Evolutionary conservation across 208 protist genomes (phyloP), one percentile per base, ranked within the genome.

Genomic region (Endotrypanum monterogeii): DNA sequence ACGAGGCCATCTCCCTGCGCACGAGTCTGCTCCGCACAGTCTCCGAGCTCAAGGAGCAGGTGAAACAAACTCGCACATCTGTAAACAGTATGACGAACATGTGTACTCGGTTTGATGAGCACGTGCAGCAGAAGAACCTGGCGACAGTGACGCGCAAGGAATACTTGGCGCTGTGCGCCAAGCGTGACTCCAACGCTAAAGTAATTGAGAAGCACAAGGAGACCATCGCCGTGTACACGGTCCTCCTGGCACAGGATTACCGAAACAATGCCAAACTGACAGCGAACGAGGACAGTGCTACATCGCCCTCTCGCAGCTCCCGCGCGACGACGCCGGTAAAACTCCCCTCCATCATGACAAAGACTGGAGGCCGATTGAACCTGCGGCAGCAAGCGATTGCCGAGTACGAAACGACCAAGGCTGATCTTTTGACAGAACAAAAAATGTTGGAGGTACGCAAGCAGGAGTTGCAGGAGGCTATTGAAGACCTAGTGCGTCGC

Each of bases 1-100:
- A 88, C 46, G 92, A 96, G 30, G 84, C 79, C 32, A 84, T 93
- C 56, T 96, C 94, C 77, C 83, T 71, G 69, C 88, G 79, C 63
- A 78, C 80, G 12, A 71, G 67, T 16, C 72, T 93, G 51, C 78
- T 92, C 41, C 70, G 68, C 48, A 83, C 87, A n/a, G 52, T 87
- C 18, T 54, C 70, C 3, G 74, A 90, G 57, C 50, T 93, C 44
- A 65, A 68, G 25, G 66, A 48, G 20, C 83, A 77, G 41, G 74
- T 94, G 46, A 62, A 76, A 4, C 57, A 71, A 51, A 87, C 76
- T 9, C 58, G 69, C 16, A 70, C 66, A 39, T 76, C 82, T 25
- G 82, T 51, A 5, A 35, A 75, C 18, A 48, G 80, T 54, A 81
- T 94, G 69, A 41, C 70, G 56, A 28, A 72, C 5, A 78, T 76